These are phyloP conservation scores for Ceraceosorus guamensis DNA, from an alignment of 1,284 basidiomycete genomes.

Conservation along the genomic window DNA sequence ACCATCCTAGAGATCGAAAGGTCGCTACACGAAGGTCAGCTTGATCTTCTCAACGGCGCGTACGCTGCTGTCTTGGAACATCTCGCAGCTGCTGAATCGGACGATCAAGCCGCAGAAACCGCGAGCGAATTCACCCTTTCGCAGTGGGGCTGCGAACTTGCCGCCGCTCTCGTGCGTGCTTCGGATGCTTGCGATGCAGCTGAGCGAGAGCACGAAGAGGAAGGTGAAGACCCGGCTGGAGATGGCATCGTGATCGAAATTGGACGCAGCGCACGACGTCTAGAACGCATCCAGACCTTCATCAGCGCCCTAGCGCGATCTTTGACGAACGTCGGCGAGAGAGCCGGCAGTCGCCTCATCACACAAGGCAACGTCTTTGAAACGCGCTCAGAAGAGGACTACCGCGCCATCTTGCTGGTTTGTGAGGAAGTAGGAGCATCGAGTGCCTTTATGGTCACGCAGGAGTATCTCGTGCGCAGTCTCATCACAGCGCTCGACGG, in stretches of 20 bases:
- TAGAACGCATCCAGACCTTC: not conserved
- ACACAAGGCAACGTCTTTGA: slow-evolving; percentile 11
- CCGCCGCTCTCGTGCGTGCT: slow-evolving; percentile 11
- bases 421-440: not conserved
- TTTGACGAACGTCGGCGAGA: too few relatives aligned
- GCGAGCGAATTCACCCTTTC: slow-evolving; percentile 25
- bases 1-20: not conserved
- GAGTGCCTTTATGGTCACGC: slow-evolving; percentile 22
- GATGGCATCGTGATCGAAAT: slow-evolving; percentile 1
- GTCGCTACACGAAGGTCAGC: slow-evolving; percentile 52
- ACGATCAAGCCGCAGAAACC: slow-evolving; percentile 23
- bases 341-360: not conserved
- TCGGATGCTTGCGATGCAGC: not conserved
- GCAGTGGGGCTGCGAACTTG: slow-evolving; percentile 32
- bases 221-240: slow-evolving; percentile 2
- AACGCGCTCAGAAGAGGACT: slow-evolving; percentile 5
- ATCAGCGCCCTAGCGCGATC: not conserved
- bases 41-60: slow-evolving; percentile 58
- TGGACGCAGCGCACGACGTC: not conserved
- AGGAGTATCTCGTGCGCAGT: slow-evolving; percentile 15
- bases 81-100: slow-evolving; percentile 52
- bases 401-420: not conserved
- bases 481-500: slow-evolving; percentile 30
- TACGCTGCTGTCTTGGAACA: slow-evolving; percentile 62
- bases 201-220: slow-evolving; percentile 4